These are phyloP conservation scores for Hypoxylon fuscum DNA, from an alignment of 495 filamentous ascomycete genomes.

Conservation along the genomic window DNA sequence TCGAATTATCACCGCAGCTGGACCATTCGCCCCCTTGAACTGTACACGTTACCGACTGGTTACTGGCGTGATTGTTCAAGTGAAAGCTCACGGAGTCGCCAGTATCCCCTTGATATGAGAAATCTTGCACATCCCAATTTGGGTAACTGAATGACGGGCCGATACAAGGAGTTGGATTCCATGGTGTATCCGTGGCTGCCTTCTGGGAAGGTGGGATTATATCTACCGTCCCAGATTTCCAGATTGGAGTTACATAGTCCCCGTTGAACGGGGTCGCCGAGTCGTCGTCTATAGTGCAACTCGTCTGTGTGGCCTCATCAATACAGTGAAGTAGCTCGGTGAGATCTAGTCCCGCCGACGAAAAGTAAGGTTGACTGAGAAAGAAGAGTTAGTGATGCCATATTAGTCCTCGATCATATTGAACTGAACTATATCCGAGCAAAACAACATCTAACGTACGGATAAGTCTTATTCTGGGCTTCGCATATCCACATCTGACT, in stretches of 20 bases:
- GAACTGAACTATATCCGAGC: too few species aligned
- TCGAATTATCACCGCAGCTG: conserved; percentile 16
- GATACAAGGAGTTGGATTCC: conserved; percentile 35
- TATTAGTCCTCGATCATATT: background rate
- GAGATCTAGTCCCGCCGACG: conserved; percentile 24
- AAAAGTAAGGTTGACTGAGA: conserved; percentile 28
- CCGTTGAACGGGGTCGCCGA: conserved; percentile 8
- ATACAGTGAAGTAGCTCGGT: conserved; percentile 14
- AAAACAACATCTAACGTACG: conserved; percentile 23
- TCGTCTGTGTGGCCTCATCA: conserved; percentile 19
- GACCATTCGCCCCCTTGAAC: conserved; percentile 17
- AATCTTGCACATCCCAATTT: conserved; percentile 33
- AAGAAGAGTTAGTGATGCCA: background rate
- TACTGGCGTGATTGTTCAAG: conserved; percentile 29
- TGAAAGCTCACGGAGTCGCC: conserved; percentile 16
- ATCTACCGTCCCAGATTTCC: conserved; percentile 22
- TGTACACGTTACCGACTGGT: conserved; percentile 17
- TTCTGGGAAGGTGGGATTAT: conserved; percentile 28
- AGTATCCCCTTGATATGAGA: background rate
- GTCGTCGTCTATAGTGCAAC: conserved; percentile 20
- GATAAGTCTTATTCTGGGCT: conserved; percentile 26
- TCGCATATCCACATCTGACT: conserved; percentile 35
- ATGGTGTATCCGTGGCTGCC: conserved; percentile 10
- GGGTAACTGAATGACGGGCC: conserved; percentile 35
- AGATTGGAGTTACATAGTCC: conserved; percentile 26